Evolutionary conservation across 495 filamentous ascomycete species (phyloP).

Genomic region (Talaromyces proteolyticus): DNA sequence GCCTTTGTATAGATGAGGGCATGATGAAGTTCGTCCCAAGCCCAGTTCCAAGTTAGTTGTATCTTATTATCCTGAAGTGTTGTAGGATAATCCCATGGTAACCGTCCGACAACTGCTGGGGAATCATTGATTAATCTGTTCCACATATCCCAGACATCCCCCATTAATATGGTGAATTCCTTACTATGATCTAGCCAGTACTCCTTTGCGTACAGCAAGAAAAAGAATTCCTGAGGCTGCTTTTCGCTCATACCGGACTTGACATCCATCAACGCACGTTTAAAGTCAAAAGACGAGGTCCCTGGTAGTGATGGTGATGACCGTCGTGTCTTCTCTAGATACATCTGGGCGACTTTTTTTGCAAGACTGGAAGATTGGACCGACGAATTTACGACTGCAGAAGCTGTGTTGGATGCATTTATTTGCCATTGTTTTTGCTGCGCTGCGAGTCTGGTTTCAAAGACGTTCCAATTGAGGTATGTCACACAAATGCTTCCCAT

Average conservation of each 20-base stretch:
- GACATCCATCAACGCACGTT: background rate
- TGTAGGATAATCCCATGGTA: background rate
- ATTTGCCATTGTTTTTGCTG: constrained; percentile 1
- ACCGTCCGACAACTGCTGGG: background rate
- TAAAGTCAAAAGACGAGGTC: background rate
- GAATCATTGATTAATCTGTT: background rate
- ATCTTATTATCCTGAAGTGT: background rate
- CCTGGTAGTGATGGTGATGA: background rate
- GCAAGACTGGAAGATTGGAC: background rate
- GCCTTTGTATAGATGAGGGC: background rate
- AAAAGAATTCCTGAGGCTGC: background rate
- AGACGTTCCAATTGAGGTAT: constrained; percentile 30
- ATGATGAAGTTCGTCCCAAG: background rate
- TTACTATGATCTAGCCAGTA: background rate
- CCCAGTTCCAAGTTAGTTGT: background rate
- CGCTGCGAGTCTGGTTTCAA: background rate
- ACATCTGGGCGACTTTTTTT: constrained; percentile 3
- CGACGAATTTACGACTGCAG: background rate
- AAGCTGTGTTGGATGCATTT: background rate
- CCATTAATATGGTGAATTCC: background rate
- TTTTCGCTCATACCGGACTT: background rate
- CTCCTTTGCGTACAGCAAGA: background rate
- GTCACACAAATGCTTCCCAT: constrained; percentile 33
- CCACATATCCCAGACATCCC: background rate
- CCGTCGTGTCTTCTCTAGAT: background rate